Conservation (phyloP, 2,329 filamentous ascomycete genomes). For the Pestalotiopsis sp. region DNA sequence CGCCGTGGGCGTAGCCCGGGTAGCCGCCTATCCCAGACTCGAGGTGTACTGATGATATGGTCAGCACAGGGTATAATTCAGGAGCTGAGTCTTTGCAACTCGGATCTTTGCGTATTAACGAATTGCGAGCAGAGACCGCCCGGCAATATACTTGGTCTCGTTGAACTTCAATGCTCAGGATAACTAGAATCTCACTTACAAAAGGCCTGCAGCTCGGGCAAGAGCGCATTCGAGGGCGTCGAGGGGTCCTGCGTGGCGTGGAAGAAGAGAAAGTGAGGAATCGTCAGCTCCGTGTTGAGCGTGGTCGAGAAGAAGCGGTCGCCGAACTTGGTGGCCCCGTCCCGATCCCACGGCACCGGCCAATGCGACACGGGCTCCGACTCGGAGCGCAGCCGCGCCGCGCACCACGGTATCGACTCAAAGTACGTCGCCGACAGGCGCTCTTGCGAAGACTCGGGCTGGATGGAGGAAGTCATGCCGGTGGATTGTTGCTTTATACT, state of each 20-base stretch:
- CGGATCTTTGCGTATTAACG: no score
- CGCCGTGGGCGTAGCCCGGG: slow-evolving; percentile 46
- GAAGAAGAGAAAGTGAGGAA: slow-evolving; percentile 1
- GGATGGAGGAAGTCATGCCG: background rate
- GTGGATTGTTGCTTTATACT: background rate
- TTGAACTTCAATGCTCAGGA: no score
- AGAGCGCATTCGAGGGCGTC: background rate
- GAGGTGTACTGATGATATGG: slow-evolving; percentile 22
- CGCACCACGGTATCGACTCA: slow-evolving; percentile 12
- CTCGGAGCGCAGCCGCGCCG: background rate
- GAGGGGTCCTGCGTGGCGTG: background rate
- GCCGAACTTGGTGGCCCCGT: background rate
- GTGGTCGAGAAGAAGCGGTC: slow-evolving; percentile 10
- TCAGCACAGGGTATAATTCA: no score
- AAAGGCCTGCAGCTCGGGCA: slow-evolving; percentile 1
- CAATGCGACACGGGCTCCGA: background rate
- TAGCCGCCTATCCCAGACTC: slow-evolving; percentile 50
- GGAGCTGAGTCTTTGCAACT: no score
- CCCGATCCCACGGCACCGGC: background rate
- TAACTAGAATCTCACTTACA: background rate
- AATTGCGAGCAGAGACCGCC: no score
- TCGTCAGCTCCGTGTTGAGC: slow-evolving; percentile 12
- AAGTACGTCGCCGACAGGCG: slow-evolving; percentile 23
- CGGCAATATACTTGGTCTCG: no score
- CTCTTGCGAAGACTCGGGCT: background rate